These are phyloP conservation scores for Mucor saturninus DNA, from an alignment of 371 early-diverging fungal genomes.

Conservation along the genomic window DNA sequence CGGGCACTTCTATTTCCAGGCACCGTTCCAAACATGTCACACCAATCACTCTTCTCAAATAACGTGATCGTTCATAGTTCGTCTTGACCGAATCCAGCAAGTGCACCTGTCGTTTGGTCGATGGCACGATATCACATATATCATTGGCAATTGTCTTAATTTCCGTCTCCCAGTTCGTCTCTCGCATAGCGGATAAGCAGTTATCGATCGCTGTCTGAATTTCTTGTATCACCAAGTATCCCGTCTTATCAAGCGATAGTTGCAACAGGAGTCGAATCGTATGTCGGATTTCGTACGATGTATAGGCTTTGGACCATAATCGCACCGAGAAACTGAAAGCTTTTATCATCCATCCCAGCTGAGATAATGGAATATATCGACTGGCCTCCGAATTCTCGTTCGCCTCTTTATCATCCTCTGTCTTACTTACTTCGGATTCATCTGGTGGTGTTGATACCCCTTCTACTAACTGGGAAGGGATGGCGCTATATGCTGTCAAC, in stretches of 20 bases:
- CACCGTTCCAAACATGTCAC: constrained; percentile 23
- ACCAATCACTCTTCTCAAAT: constrained; percentile 33
- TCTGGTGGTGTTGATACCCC: not conserved
- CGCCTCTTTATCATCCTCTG: not conserved
- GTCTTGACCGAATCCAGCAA: constrained; percentile 34
- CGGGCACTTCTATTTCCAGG: constrained; percentile 22
- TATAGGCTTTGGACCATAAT: constrained; percentile 41
- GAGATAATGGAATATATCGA: constrained; percentile 33
- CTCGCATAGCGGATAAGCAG: constrained; percentile 25
- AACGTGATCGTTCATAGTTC: constrained; percentile 26
- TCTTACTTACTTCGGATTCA: not conserved
- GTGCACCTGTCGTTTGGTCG: constrained; percentile 17
- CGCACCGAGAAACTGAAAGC: constrained; percentile 42
- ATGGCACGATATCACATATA: constrained; percentile 21
- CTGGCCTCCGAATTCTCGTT: not conserved
- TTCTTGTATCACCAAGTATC: constrained; percentile 28
- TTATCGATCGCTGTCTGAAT: constrained; percentile 40
- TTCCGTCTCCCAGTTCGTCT: constrained; percentile 25
- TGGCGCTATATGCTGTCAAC: constrained; percentile 13
- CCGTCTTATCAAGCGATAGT: constrained; percentile 36
- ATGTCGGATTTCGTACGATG: constrained; percentile 24
- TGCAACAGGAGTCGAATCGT: constrained; percentile 32
- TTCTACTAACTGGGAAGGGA: constrained; percentile 9
- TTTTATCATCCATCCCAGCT: constrained; percentile 35
- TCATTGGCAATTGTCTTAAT: constrained; percentile 27